Base-by-base conservation (phyloP, 2,329 filamentous ascomycete species). In the Drechslera avenae region DNA sequence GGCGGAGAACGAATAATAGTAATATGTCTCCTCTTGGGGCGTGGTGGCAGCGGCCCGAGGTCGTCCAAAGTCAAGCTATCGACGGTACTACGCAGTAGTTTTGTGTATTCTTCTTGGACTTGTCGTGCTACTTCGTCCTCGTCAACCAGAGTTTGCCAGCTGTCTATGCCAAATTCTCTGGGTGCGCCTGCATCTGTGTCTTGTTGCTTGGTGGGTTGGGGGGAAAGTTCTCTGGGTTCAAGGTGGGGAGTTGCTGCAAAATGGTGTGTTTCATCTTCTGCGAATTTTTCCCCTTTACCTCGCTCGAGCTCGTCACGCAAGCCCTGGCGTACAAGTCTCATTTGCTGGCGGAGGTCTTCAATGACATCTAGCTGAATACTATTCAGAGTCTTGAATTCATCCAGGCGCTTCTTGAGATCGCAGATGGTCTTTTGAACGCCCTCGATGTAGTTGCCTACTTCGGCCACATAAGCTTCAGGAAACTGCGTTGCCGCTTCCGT, bases 331-430 rank as follows among this genome's bases (percentile, higher is more conserved):
- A 63, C 54, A 3, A 32, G 34, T 23, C 47, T 54, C 54, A 68
- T 56, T 23, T 71, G 62, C 12, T 43, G 48, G 4, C 68, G 57
- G 37, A 73, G 39, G 14, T 69, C 62, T 18, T 55, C 37, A 40
- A 73, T 72, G 54, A 70, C 62, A 23, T 71, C 69, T 17, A 65
- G 44, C 26, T 69, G 66, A 23, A 72, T 69, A 30, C 54, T 54
- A 36, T 73, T 72, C 35, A 73, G 50, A 16, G 64, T 60, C 48
- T 68, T 69, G 36, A 67, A 56, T 51, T 73, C 70, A 6, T 71
- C 68, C n/a, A 71, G 54, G 18, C 69, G 57, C 57, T 53, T 59
- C 23, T 62, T 61, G 36, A 72, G 43, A 28, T 70, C 66, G 23
- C 57, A 43, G 3, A 65, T 62, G 23, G 63, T 55, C 17, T 55